A percentile compares a stretch with the other conserved stretches of the same genome.
These are phyloP conservation scores for Candida rishiriensis DNA, from an alignment of 805 yeast genomes.

Conservation along the genomic window DNA sequence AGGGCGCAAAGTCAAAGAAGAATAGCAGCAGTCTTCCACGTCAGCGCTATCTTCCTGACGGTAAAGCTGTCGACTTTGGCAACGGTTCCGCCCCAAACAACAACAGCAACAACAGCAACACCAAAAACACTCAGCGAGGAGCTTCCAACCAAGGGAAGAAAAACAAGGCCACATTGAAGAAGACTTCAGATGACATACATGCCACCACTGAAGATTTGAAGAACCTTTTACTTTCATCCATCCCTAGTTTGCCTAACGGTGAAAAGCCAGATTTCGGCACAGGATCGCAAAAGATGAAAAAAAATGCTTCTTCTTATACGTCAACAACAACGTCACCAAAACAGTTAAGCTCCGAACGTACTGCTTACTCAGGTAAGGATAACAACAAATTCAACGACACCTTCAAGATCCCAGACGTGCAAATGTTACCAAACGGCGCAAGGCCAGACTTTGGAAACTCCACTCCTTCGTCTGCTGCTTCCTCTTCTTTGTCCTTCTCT, in stretches of 20 bases:
- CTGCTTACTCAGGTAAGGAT: constrained; percentile 6
- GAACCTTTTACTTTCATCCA: constrained; percentile 14
- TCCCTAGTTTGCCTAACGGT: constrained; percentile 18
- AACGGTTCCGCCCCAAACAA: constrained; percentile 14
- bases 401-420: constrained; percentile 7
- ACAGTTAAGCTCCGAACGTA: background rate
- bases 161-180: constrained; percentile 12
- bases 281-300: background rate
- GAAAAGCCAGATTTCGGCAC: constrained; percentile 17
- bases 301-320: constrained; percentile 4
- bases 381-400: background rate
- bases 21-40: constrained; percentile 26
- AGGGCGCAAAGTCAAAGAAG: constrained; percentile 33
- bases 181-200: constrained; percentile 17
- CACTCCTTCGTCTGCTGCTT: background rate
- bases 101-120: constrained; percentile 10
- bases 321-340: constrained; percentile 1
- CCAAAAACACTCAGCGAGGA: constrained; percentile 7
- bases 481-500: constrained; percentile 5
- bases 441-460: constrained; percentile 15
- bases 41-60: constrained; percentile 29
- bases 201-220: constrained; percentile 20
- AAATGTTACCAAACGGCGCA: constrained; percentile 14
- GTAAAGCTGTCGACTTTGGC: constrained; percentile 25
- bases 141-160: constrained; percentile 11